Percentiles rank a stretch among this genome's conserved stretches.
Evolutionary conservation across 441 rosid genomes (phyloP).

Genomic region (Brassica hybrid): DNA sequence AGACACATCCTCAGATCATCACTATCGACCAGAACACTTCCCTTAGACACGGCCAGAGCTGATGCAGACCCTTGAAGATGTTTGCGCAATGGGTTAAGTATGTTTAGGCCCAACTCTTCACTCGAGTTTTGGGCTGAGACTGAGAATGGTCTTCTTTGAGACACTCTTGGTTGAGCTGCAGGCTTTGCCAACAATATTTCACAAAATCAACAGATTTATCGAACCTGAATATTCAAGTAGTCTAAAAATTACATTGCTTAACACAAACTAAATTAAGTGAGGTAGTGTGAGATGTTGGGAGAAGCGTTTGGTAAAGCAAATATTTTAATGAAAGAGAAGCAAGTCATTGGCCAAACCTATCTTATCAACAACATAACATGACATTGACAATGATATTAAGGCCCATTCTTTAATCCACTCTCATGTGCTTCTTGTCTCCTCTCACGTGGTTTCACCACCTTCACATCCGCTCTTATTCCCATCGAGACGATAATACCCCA

Average conservation of each 20-base stretch:
- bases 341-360: conserved; percentile 37
- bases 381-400: conserved; percentile 21
- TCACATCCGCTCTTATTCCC: conserved; percentile 22
- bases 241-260: conserved; percentile 1
- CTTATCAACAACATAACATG: conserved; percentile 37
- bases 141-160: conserved; percentile 3
- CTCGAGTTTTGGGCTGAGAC: neutral
- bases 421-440: conserved; percentile 45
- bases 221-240: neutral
- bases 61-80: neutral
- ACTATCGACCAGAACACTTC: neutral
- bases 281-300: conserved; percentile 4
- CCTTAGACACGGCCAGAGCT: neutral
- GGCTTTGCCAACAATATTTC: conserved; percentile 2
- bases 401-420: conserved; percentile 26
- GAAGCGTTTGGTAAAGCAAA: conserved; percentile 8
- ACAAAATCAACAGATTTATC: neutral
- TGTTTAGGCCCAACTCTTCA: neutral
- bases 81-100: neutral
- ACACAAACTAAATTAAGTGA: neutral
- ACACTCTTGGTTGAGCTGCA: neutral
- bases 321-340: conserved; percentile 23
- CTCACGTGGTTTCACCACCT: conserved; percentile 40
- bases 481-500: conserved; percentile 25
- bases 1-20: neutral